Evolutionary conservation across 139 green algal genomes (phyloP).

Genomic region (Deuterostichococcus epilithicus): DNA sequence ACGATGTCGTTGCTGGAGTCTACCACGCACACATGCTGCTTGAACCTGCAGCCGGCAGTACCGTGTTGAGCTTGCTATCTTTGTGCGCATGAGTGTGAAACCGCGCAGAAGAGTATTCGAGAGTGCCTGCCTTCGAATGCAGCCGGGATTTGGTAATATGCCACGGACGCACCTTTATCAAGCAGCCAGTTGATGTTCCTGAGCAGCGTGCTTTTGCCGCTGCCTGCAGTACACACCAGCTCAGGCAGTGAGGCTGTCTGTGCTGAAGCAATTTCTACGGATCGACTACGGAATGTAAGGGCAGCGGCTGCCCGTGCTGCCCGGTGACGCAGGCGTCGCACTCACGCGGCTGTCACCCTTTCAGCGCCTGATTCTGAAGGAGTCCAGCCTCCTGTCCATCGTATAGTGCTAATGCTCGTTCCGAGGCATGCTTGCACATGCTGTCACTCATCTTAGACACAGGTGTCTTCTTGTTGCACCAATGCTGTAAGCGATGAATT

Average conservation of each 20-base stretch:
- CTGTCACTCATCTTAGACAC: background rate
- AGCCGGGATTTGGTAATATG: background rate
- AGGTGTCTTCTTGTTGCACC: background rate
- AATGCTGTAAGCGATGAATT: too few relatives aligned
- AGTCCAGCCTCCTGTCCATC: too few relatives aligned
- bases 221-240: constrained; percentile 23
- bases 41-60: constrained; percentile 9
- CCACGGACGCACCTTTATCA: constrained; percentile 17
- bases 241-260: background rate
- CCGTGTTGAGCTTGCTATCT: too few relatives aligned
- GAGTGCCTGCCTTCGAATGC: background rate
- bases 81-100: background rate
- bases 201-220: constrained; percentile 57
- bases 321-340: too few relatives aligned
- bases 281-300: background rate
- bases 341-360: too few relatives aligned
- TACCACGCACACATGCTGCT: constrained; percentile 51
- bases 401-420: background rate
- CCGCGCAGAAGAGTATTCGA: background rate
- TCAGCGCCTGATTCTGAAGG: too few relatives aligned
- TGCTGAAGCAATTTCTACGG: background rate
- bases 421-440: background rate
- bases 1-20: constrained; percentile 50
- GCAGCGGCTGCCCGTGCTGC: too few relatives aligned
- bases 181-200: constrained; percentile 38